phyloP scores from a whole-genome alignment of 768 basidiomycete genomes.

The Galerina sulciceps region DNA sequence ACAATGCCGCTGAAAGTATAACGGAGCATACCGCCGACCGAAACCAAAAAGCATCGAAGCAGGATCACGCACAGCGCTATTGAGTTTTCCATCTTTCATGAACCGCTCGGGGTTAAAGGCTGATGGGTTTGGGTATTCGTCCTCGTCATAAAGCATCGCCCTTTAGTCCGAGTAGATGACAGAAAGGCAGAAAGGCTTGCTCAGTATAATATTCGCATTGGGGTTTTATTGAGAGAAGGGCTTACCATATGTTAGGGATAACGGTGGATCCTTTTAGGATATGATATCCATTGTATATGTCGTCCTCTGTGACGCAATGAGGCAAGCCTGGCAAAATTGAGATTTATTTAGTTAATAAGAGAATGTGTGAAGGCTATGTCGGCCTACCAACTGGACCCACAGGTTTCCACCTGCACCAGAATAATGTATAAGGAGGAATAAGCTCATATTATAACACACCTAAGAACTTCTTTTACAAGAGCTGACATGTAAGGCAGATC shows the following conservation, averaged over 20 bases:
- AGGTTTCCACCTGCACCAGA: conserved; percentile 7
- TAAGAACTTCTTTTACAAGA: conserved; percentile 1
- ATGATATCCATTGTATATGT: conserved; percentile 3
- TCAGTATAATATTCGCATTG: too few relatives aligned
- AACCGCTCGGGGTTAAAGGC: conserved; percentile 12
- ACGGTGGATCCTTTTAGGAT: conserved; percentile 4
- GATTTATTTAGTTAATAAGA: too few relatives aligned
- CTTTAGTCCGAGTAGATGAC: background rate
- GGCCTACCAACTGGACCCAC: conserved; percentile 1
- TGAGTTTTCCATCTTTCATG: conserved; percentile 9
- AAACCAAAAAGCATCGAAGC: conserved; percentile 8
- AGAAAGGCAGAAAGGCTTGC: too few relatives aligned
- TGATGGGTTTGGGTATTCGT: conserved; percentile 4
- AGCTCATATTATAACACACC: background rate
- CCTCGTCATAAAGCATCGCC: conserved; percentile 11
- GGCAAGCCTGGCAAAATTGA: background rate
- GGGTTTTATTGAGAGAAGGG: too few relatives aligned
- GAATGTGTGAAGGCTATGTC: background rate
- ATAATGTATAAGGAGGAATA: background rate
- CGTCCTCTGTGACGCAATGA: background rate
- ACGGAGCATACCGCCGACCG: conserved; percentile 6
- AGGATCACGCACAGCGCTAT: conserved; percentile 3
- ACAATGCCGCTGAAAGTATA: background rate
- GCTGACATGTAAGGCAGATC: conserved; percentile 3
- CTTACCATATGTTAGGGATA: conserved; percentile 6